Conservation (phyloP, 1,284 basidiomycete genomes). For the Naganishia cerealis region DNA sequence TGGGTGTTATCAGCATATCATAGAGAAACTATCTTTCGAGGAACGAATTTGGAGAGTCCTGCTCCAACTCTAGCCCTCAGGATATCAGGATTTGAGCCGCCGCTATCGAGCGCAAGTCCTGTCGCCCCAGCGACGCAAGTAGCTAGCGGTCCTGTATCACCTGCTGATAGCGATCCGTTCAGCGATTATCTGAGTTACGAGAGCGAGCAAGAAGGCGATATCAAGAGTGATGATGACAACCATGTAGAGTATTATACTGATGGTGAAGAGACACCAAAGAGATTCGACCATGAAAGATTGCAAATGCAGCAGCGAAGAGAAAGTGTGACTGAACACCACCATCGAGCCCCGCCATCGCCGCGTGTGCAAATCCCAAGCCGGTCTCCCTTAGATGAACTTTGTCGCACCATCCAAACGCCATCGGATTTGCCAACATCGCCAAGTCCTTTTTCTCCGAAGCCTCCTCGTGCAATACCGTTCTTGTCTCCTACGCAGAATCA, state of each 20-base stretch:
- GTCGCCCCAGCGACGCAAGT: no score
- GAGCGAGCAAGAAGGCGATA: constrained; percentile 6
- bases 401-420: neutral
- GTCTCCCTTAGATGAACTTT: constrained; percentile 14
- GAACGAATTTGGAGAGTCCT: constrained; percentile 10
- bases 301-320: neutral
- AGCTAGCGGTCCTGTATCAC: neutral
- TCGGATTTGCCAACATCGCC: constrained; percentile 12
- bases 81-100: constrained; percentile 2
- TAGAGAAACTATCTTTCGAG: constrained; percentile 22
- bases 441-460: constrained; percentile 1
- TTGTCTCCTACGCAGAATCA: neutral
- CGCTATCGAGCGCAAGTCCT: neutral
- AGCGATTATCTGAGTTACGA: constrained; percentile 26
- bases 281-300: neutral
- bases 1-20: constrained; percentile 19
- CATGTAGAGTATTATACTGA: neutral
- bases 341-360: neutral
- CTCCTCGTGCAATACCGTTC: neutral
- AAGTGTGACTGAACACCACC: neutral
- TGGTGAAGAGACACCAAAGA: neutral
- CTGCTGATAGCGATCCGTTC: constrained; percentile 19
- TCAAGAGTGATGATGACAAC: neutral
- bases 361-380: neutral
- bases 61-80: constrained; percentile 7